Base-by-base conservation (phyloP, 805 yeast genomes). In the Kodamaea hsintzibuensis region DNA sequence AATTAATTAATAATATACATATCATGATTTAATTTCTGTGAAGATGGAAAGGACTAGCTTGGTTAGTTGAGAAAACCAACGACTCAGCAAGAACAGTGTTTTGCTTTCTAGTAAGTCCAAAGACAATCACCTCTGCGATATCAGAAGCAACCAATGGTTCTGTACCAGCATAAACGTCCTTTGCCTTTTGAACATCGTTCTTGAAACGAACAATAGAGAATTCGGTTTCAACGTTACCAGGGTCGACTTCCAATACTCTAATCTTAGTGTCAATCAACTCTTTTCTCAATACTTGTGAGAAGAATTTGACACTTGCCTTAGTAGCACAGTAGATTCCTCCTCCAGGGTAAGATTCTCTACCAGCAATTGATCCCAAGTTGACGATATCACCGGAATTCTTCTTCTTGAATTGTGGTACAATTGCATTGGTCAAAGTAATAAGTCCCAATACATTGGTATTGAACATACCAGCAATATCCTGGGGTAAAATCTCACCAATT, bases 371-470 rank as follows among this genome's bases (percentile, higher is more conserved):
- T 3, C 92, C 91, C 57, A 87, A 65, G 62, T 86, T 87, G 55
- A 87, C 86, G 58, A 87, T 86, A 63, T 86, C 91, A 62, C 92
- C 92, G 14, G 77, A 64, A 67, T 88, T 84, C 62, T 87, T 85
- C 54, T 78, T 76, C 66, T 87, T 85, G 80, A 92, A 82, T 49
- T 82, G 80, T 42, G 86, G 86, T 46, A 93, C 71, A 22, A 91
- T 79, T 5, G 86, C 84, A 70, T 93, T 97, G 6, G 97, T 91
- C 57, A 92, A 71, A 30, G 87, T 82, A 56, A 92, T 88, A 69
- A 92, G 77, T 2, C 97, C 98, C 54, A 90, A 67, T 2, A 93
- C 97, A 65, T 92, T 93, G 55, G 97, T 91, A 62, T 86, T 79
- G 71, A 89, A 85, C 91, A 91, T 90, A 47, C 80, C 83, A 47